Percentiles rank a stretch among this genome's conserved stretches.
Conservation (phyloP, 1,139 yeast species). For the Yamadazyma sp. region DNA sequence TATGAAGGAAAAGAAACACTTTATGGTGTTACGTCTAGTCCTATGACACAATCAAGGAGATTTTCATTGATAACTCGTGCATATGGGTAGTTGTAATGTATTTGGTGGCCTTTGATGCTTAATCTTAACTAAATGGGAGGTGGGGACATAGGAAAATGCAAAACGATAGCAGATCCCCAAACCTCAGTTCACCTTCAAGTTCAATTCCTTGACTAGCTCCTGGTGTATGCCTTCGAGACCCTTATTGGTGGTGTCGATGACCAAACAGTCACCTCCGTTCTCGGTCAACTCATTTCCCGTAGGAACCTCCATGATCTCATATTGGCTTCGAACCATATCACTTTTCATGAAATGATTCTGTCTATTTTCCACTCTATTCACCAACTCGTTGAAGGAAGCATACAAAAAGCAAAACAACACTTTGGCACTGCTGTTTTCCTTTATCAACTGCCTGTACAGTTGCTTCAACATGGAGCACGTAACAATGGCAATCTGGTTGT, state of each 20-base stretch:
- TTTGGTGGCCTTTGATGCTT: background rate
- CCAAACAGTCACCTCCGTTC: slow-evolving; percentile 39
- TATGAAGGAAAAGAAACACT: too few species aligned
- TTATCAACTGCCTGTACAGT: slow-evolving; percentile 63
- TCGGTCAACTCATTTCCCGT: slow-evolving; percentile 33
- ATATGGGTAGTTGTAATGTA: too few species aligned
- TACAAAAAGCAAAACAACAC: slow-evolving; percentile 67
- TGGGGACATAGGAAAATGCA: background rate
- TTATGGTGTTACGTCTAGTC: too few species aligned
- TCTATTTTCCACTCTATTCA: slow-evolving; percentile 59
- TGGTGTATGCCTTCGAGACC: slow-evolving; percentile 34
- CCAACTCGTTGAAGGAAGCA: slow-evolving; percentile 61
- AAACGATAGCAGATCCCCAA: too few species aligned
- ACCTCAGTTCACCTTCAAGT: slow-evolving; percentile 1
- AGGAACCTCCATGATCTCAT: slow-evolving; percentile 74
- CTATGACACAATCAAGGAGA: too few species aligned
- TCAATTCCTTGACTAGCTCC: slow-evolving; percentile 11
- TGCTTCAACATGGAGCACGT: slow-evolving; percentile 85
- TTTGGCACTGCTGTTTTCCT: slow-evolving; percentile 19
- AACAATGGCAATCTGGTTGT: slow-evolving; percentile 46
- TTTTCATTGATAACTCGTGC: too few species aligned
- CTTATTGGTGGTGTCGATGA: slow-evolving; percentile 42
- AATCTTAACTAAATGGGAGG: background rate
- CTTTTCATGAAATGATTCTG: slow-evolving; percentile 83
- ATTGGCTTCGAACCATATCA: slow-evolving; percentile 79